phyloP scores from a whole-genome alignment of 163 green algal genomes.

The Chlamydomonas reinhardtii region DNA sequence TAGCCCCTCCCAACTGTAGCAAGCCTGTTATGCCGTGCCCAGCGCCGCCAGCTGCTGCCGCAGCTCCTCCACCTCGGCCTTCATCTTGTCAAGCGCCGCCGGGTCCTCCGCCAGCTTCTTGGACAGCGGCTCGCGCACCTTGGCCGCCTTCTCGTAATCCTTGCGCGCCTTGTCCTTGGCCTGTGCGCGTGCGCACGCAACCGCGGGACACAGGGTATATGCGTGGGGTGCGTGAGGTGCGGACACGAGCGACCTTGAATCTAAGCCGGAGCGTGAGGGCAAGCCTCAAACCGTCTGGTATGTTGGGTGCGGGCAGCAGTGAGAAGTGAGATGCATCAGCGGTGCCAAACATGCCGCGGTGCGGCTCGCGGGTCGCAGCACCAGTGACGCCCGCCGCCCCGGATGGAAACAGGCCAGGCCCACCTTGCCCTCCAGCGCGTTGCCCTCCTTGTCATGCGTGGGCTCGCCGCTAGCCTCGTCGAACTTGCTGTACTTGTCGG shows the following conservation, averaged over 20 bases:
- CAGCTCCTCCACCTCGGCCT: slow-evolving; percentile 67
- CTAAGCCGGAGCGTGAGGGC: too few species aligned
- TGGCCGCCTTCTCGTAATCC: slow-evolving; percentile 81
- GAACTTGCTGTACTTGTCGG: slow-evolving; percentile 78
- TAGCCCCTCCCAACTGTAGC: too few species aligned
- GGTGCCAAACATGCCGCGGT: too few species aligned
- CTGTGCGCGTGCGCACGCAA: slow-evolving; percentile 49
- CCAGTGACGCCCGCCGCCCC: not conserved
- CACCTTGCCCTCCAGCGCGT: slow-evolving; percentile 83
- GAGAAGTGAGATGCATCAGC: too few species aligned
- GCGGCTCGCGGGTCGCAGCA: too few species aligned
- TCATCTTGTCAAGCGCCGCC: slow-evolving; percentile 62
- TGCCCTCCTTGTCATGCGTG: slow-evolving; percentile 85
- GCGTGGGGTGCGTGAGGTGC: too few species aligned
- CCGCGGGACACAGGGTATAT: too few species aligned
- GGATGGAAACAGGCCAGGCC: not conserved
- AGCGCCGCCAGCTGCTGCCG: slow-evolving; percentile 60
- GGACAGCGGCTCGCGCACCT: slow-evolving; percentile 76
- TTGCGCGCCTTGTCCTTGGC: slow-evolving; percentile 81
- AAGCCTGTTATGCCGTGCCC: too few species aligned
- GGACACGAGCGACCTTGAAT: too few species aligned
- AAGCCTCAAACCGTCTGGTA: too few species aligned
- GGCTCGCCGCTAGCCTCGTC: slow-evolving; percentile 80
- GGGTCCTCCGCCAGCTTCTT: slow-evolving; percentile 81
- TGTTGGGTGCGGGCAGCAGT: too few species aligned